Evolutionary conservation across 306 rosid genomes (phyloP).

Genomic region (Casuarina glauca): DNA sequence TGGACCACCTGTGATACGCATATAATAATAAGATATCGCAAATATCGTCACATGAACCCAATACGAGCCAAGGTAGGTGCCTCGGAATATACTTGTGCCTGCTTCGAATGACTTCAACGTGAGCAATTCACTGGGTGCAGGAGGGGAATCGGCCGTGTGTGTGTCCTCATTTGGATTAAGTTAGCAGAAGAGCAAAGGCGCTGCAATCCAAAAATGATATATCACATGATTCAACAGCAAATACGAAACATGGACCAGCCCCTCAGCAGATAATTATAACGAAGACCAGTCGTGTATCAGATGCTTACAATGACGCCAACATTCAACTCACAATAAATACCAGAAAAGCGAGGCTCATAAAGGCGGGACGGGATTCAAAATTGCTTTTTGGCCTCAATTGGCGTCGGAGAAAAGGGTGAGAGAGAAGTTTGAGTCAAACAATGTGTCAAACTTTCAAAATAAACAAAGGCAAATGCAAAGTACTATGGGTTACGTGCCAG

Average conservation of each 20-base stretch:
- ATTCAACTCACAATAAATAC: no score
- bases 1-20: neutral
- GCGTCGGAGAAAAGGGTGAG: constrained; percentile 18
- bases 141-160: neutral
- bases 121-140: no score
- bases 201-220: neutral
- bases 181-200: neutral
- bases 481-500: constrained; percentile 1
- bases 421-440: constrained; percentile 25
- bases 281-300: no score
- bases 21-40: neutral
- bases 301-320: no score
- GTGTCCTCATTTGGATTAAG: neutral
- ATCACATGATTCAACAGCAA: neutral
- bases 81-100: neutral
- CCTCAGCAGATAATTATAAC: no score
- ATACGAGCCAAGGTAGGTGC: neutral
- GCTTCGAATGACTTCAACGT: neutral
- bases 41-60: neutral
- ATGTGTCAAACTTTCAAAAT: constrained; percentile 28
- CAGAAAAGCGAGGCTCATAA: neutral
- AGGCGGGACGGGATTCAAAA: constrained; percentile 28
- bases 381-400: constrained; percentile 21
- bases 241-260: no score
- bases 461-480: constrained; percentile 16